Evolutionary conservation across 345 rosid species (phyloP).

Genomic region (Odontarrhena argentea): DNA sequence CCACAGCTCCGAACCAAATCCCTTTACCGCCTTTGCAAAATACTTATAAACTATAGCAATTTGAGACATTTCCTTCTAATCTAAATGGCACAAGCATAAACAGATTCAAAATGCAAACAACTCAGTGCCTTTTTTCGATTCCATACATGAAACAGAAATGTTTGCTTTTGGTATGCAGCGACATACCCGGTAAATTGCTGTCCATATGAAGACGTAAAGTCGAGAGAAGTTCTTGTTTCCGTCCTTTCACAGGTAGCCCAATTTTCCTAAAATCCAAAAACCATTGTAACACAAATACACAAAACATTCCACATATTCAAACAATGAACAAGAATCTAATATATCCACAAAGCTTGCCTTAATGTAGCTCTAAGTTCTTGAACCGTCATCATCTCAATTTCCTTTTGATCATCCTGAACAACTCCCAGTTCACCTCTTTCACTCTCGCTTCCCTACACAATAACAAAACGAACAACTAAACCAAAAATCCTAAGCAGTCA

Average conservation of each 20-base stretch:
- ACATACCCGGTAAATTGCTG: conserved; percentile 53
- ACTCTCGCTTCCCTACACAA: conserved; percentile 23
- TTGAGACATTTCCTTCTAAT: conserved; percentile 1
- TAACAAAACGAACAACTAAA: conserved; percentile 16
- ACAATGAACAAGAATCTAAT: conserved; percentile 6
- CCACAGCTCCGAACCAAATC: background rate
- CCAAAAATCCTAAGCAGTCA: background rate
- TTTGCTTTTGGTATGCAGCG: conserved; percentile 5
- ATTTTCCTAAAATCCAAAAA: conserved; percentile 52
- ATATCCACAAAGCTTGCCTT: conserved; percentile 52
- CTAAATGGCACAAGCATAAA: conserved; percentile 3
- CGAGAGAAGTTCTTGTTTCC: conserved; percentile 69
- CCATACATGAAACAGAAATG: background rate
- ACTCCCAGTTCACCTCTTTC: conserved; percentile 39
- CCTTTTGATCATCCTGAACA: conserved; percentile 47
- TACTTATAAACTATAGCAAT: conserved; percentile 7
- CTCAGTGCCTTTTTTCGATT: background rate
- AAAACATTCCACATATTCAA: conserved; percentile 18
- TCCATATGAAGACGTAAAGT: conserved; percentile 59
- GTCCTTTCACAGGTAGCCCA: conserved; percentile 78
- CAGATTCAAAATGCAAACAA: conserved; percentile 13
- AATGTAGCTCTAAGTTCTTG: conserved; percentile 63
- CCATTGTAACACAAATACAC: conserved; percentile 18
- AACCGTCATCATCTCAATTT: conserved; percentile 69
- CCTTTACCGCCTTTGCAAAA: background rate